phyloP scores from a whole-genome alignment of 495 filamentous ascomycete species.

The Apiosordaria backusii region DNA sequence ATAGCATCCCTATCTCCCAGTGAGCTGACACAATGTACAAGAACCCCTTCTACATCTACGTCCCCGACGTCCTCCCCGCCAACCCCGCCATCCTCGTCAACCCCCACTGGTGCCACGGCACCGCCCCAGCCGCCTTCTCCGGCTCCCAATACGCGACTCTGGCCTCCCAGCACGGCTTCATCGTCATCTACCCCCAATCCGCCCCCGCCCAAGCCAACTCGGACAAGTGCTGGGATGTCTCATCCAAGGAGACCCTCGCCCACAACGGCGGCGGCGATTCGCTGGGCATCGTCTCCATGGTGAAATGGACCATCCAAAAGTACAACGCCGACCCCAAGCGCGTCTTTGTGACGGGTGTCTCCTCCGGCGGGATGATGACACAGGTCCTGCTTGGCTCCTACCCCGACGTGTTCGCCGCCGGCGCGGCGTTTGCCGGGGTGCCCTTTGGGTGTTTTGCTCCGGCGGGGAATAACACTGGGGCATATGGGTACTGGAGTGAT shows the following conservation, averaged over 20 bases:
- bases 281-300: constrained; percentile 56
- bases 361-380: constrained; percentile 61
- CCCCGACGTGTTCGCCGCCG: constrained; percentile 56
- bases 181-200: constrained; percentile 54
- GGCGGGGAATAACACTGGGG: constrained; percentile 35
- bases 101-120: constrained; percentile 51
- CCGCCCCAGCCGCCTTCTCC: constrained; percentile 28
- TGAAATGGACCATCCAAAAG: constrained; percentile 44
- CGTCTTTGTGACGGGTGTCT: constrained; percentile 52
- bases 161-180: constrained; percentile 49
- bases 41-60: constrained; percentile 50
- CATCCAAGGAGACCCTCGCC: constrained; percentile 41
- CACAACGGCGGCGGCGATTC: constrained; percentile 53
- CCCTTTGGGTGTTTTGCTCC: constrained; percentile 51
- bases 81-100: constrained; percentile 55
- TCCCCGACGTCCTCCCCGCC: constrained; percentile 48
- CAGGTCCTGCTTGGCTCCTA: constrained; percentile 56
- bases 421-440: constrained; percentile 52
- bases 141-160: constrained; percentile 41
- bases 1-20: background rate
- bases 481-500: constrained; percentile 41
- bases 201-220: constrained; percentile 33
- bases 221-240: constrained; percentile 57
- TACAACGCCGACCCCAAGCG: constrained; percentile 47
- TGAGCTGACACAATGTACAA: background rate